Percentiles rank a stretch among this genome's conserved stretches.
Evolutionary conservation across 2,329 filamentous ascomycete species (phyloP).

Genomic region (Mycosphaerella arachidis): DNA sequence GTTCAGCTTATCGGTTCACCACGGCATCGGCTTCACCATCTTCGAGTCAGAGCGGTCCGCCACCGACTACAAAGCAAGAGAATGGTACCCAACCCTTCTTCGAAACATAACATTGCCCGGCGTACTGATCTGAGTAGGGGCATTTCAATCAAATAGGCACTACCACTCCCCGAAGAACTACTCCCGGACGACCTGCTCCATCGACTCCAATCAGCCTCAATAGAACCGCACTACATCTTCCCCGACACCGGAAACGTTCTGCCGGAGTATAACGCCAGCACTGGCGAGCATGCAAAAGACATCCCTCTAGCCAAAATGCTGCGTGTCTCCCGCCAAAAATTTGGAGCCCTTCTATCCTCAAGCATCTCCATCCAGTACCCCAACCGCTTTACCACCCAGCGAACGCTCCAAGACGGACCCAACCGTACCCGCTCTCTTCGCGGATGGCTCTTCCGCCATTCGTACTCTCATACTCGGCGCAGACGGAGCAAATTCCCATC

Average conservation of each 20-base stretch:
- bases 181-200: slow-evolving; percentile 14
- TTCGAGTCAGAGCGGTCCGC: slow-evolving; percentile 18
- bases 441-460: slow-evolving; percentile 3
- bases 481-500: slow-evolving; percentile 16
- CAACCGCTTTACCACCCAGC: not conserved
- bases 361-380: slow-evolving; percentile 8
- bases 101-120: not conserved
- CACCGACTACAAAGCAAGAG: slow-evolving; percentile 14
- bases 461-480: slow-evolving; percentile 13
- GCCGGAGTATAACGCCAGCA: slow-evolving; percentile 12
- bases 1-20: not conserved
- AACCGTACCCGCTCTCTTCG: slow-evolving; percentile 5
- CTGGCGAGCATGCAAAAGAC: slow-evolving; percentile 6
- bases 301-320: slow-evolving; percentile 12
- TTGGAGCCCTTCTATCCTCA: slow-evolving; percentile 8
- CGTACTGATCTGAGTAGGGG: slow-evolving; percentile 2
- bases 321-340: slow-evolving; percentile 10
- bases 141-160: slow-evolving; percentile 18
- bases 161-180: slow-evolving; percentile 10
- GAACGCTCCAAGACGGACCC: not conserved
- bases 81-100: slow-evolving; percentile 8
- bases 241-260: slow-evolving; percentile 6
- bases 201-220: slow-evolving; percentile 15
- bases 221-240: slow-evolving; percentile 17
- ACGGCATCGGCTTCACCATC: slow-evolving; percentile 17